Evolutionary conservation across 2,329 filamentous ascomycete species (phyloP).

Genomic region (Pyrenochaeta sp.): DNA sequence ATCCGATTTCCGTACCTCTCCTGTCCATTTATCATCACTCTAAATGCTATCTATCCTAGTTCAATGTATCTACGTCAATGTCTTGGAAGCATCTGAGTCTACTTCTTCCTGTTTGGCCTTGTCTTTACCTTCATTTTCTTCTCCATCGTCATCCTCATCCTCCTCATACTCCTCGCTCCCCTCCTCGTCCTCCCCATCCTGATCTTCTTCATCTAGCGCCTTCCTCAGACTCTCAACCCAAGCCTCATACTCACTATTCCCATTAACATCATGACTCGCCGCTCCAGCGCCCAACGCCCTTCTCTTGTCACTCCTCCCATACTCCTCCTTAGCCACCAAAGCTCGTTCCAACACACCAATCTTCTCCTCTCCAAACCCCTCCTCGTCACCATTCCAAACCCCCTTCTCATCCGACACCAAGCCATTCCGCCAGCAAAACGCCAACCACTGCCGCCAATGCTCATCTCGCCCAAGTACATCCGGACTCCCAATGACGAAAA

Average conservation of each 20-base stretch:
- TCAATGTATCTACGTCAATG: no score
- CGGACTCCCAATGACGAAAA: conserved; percentile 54
- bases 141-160: conserved; percentile 1
- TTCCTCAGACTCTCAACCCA: conserved; percentile 33
- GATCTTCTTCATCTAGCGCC: conserved; percentile 37
- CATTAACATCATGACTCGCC: conserved; percentile 5
- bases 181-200: conserved; percentile 5
- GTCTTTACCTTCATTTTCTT: neutral
- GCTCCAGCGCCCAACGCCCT: conserved; percentile 26
- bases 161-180: conserved; percentile 1
- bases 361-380: conserved; percentile 9
- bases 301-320: neutral
- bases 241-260: conserved; percentile 29
- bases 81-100: no score
- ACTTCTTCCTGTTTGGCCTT: no score
- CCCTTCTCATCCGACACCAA: conserved; percentile 32
- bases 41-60: neutral
- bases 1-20: no score
- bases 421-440: conserved; percentile 51
- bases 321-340: conserved; percentile 31
- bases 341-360: conserved; percentile 39
- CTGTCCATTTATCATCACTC: no score
- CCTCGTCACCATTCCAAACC: conserved; percentile 10
- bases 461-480: conserved; percentile 48
- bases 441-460: conserved; percentile 49